Conservation (phyloP, 164 flowering plant genomes). For the Taxillus chinensis region DNA sequence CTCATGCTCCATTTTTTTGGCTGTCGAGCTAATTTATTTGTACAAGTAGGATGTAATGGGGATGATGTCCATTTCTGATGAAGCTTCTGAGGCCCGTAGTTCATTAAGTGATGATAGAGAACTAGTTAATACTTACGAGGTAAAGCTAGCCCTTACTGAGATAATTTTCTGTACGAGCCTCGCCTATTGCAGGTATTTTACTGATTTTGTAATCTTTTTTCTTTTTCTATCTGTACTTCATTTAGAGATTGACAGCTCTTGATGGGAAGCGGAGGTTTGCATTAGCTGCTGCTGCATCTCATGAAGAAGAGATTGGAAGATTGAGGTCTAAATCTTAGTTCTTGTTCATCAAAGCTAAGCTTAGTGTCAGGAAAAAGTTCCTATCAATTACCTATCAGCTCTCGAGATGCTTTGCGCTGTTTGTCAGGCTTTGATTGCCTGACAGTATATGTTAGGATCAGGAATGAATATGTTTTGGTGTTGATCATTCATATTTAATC, state of each 20-base stretch:
- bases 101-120: conserved; percentile 92
- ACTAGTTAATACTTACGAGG: conserved; percentile 90
- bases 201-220: not conserved
- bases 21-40: not conserved
- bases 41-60: conserved; percentile 87
- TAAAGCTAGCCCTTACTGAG: conserved; percentile 9
- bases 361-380: no score
- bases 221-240: not conserved
- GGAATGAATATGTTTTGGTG: not conserved
- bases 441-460: not conserved
- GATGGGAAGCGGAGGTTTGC: conserved; percentile 99
- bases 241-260: conserved; percentile 87
- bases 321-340: conserved; percentile 45
- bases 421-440: not conserved
- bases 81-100: conserved; percentile 88
- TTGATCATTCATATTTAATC: no score
- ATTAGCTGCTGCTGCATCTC: conserved; percentile 92
- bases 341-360: no score
- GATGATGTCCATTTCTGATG: conserved; percentile 99
- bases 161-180: not conserved
- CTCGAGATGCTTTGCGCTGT: no score
- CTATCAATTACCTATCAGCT: no score
- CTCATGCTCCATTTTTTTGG: not conserved
- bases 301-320: conserved; percentile 92
- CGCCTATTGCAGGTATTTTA: not conserved